Base-by-base conservation (phyloP, 371 early-diverging fungal genomes). In the Saksenaea oblongispora region DNA sequence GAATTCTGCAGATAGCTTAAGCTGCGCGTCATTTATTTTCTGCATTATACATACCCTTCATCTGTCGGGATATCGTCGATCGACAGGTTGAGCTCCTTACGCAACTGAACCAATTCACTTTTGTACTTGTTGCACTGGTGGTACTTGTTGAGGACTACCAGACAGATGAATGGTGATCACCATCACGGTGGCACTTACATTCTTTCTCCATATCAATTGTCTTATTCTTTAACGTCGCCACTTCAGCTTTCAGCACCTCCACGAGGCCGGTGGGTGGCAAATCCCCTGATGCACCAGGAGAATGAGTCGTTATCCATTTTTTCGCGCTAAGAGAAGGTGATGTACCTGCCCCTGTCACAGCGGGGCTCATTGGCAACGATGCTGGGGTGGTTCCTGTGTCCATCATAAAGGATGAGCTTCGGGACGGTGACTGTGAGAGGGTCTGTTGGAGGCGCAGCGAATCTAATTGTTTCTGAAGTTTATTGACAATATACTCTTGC, bases 401-500 rank as follows among this genome's bases (percentile, higher is more conserved):
- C 54, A 55, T 62, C 65, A 71, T 34, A 41, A 41, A 41, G n/a
- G 61, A 72, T 60, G 47, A 74, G 42, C 73, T 35, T 54, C 64
- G 64, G 61, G 88, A 85, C 22, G 74, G 56, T 27, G 65, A 71
- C 59, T 24, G 73, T 64, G 34, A 72, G 59, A 47, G 56, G 0
- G 69, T 57, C 51, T 78, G 79, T 54, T 86, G 83, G 34, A 73
- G 68, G 28, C 83, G 76, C 61, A 85, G 65, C 8, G 78, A 73
- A 53, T 87, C 88, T 56, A 87, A 54, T 62, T 87, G 89, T 56
- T 85, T 87, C 56, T 83, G 89, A 37, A 87, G 72, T 54, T 76
- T 83, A 65, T 93, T 93, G 37, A 93, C 91, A 59, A 93, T 84
- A 58, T 85, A 88, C 74, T 93, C 93, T 69, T 93, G 93, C 60